Base-by-base conservation (phyloP, 176 grass and related monocot species). In the Musa troglodytarum region DNA sequence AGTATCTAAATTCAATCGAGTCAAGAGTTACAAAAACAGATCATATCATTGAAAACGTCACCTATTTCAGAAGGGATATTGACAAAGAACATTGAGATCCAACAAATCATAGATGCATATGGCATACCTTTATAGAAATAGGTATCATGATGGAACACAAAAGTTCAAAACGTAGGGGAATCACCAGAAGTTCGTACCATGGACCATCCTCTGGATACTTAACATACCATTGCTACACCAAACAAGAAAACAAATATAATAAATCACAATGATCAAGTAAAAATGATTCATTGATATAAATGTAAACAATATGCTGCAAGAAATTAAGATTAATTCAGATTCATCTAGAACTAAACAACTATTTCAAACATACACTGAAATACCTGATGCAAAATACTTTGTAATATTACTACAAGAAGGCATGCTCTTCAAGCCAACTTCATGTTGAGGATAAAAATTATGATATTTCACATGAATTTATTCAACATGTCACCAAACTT, bases 141-240 rank as follows among this genome's bases (percentile, higher is more conserved):
- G 93, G 93, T 86, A 97, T 97, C 93, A 97, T 97, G 76, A 97
- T 90, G 52, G 93, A 97, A 85, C 93, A 97, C 54, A 97, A 83
- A 50, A 97, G 83, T 80, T 97, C 93, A 51, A 97, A 93, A 54
- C 90, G 85, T 73, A 97, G 77, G 1, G 88, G 90, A 73, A 97
- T 92, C 76, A 97, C 82, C 86, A 90, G 76, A 64, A 97, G 83
- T 77, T 83, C 84, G 52, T 93, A 97, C 93, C 93, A 97, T 74
- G 77, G 77, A 83, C 77, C 88, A 81, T 90, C 72, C 2, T 70
- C 68, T 83, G 83, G 83, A 81, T 97, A 93, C 83, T 85, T 79
- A 28, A 90, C 82, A 81, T 97, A 97, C 93, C 93, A 97, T 86
- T 85, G 90, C 93, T 97, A 79, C 72, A 80, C 53, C 43, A 73